Percentiles rank a stretch among this genome's conserved stretches.
Evolutionary conservation across 305 asterid species (phyloP).

Genomic region (Petunia hybrid): DNA sequence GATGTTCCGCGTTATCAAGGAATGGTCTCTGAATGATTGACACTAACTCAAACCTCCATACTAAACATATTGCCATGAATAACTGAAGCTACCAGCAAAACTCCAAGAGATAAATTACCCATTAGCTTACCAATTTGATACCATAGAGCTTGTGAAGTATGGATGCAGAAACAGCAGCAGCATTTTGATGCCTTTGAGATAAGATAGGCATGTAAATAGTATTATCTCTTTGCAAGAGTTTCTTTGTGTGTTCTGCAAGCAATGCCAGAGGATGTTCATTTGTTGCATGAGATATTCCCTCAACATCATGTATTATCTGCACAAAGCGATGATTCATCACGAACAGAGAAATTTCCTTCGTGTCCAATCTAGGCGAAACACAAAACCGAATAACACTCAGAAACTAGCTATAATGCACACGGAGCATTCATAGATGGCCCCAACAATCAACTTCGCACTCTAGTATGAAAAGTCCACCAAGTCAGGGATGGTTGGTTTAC

Average conservation of each 20-base stretch:
- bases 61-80: slow-evolving; percentile 8
- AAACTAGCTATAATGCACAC: slow-evolving; percentile 21
- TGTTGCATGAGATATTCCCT: slow-evolving; percentile 70
- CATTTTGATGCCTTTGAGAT: slow-evolving; percentile 75
- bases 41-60: slow-evolving; percentile 28
- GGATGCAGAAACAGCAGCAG: slow-evolving; percentile 85
- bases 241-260: slow-evolving; percentile 84
- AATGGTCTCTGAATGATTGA: slow-evolving; percentile 79
- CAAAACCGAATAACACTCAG: slow-evolving; percentile 17
- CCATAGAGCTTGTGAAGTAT: slow-evolving; percentile 95
- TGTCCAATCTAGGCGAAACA: slow-evolving; percentile 28
- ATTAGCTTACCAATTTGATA: slow-evolving; percentile 73
- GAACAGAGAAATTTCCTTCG: slow-evolving; percentile 33
- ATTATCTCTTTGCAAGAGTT: slow-evolving; percentile 65
- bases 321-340: slow-evolving; percentile 36
- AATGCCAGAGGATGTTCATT: slow-evolving; percentile 86
- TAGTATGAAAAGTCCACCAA: neutral
- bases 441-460: neutral
- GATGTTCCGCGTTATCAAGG: slow-evolving; percentile 87
- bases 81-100: neutral
- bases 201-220: slow-evolving; percentile 77
- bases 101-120: neutral
- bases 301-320: slow-evolving; percentile 90
- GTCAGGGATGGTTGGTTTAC: slow-evolving; percentile 10
- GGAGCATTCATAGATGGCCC: neutral